A percentile compares a stretch with the other conserved stretches of the same genome.
Conservation (phyloP, 805 yeast genomes). For the Tetrapisispora iriomotensis region DNA sequence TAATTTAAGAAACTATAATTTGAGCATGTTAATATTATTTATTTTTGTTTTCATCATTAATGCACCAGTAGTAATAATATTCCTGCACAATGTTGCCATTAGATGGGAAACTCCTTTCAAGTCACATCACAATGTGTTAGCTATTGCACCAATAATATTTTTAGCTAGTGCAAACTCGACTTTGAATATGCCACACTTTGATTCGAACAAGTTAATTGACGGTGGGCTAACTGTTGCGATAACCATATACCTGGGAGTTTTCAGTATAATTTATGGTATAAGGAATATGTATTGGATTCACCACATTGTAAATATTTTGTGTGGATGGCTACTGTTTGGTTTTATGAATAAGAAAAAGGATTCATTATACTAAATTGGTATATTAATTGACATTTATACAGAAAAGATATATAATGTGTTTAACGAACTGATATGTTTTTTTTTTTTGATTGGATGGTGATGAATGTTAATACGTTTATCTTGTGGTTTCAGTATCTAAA, state of each 20-base stretch:
- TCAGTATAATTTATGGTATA: slow-evolving; percentile 63
- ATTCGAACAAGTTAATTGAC: slow-evolving; percentile 17
- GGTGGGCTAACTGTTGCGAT: slow-evolving; percentile 30
- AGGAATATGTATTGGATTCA: slow-evolving; percentile 81
- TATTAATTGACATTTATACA: too few relatives aligned
- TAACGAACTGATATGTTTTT: neutral
- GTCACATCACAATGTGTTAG: slow-evolving; percentile 74
- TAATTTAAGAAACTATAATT: slow-evolving; percentile 46
- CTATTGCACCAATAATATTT: slow-evolving; percentile 63
- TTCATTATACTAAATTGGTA: neutral
- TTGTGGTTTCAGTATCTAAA: neutral
- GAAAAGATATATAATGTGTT: neutral
- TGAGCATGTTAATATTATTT: slow-evolving; percentile 58
- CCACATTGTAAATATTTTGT: slow-evolving; percentile 56
- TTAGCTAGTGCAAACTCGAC: slow-evolving; percentile 49
- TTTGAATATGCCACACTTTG: slow-evolving; percentile 33
- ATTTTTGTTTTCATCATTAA: slow-evolving; percentile 73
- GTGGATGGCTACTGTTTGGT: slow-evolving; percentile 30
- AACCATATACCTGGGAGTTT: slow-evolving; percentile 45
- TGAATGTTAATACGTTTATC: neutral
- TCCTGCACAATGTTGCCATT: slow-evolving; percentile 66
- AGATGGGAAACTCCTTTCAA: slow-evolving; percentile 79
- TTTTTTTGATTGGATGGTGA: neutral
- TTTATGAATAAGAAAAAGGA: neutral
- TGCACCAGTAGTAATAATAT: slow-evolving; percentile 68